Conservation (phyloP, 163 green algal genomes). For the Chloromonas sp. region DNA sequence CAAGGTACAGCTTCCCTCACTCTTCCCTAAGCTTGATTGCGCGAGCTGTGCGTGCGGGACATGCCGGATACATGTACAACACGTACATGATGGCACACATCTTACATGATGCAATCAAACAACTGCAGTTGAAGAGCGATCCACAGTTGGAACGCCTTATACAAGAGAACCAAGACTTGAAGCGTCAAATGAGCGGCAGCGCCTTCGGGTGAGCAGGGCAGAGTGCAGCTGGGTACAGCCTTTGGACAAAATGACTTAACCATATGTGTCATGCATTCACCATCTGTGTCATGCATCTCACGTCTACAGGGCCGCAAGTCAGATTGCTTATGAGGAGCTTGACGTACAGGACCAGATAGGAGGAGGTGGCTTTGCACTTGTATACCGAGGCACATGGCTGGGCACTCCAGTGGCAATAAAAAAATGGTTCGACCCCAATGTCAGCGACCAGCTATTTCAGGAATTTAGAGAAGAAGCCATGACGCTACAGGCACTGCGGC, state of each 20-base stretch:
- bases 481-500: slow-evolving; percentile 47
- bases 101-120: no score
- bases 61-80: no score
- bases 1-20: no score
- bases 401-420: slow-evolving; percentile 63
- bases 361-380: slow-evolving; percentile 50
- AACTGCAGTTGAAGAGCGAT: no score
- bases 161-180: slow-evolving; percentile 39
- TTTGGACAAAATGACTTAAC: no score
- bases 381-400: slow-evolving; percentile 44
- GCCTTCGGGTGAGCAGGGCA: background rate
- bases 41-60: no score
- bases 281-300: no score
- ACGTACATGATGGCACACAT: no score
- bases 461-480: slow-evolving; percentile 61
- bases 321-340: slow-evolving; percentile 51
- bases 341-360: slow-evolving; percentile 54
- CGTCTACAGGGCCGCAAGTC: slow-evolving; percentile 18
- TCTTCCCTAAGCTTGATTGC: no score
- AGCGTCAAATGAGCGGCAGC: slow-evolving; percentile 17
- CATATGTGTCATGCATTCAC: no score
- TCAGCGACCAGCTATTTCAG: slow-evolving; percentile 36
- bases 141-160: background rate
- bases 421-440: slow-evolving; percentile 58
- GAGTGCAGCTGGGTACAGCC: no score